These are phyloP conservation scores for Ophiorrhiza pumila DNA, from an alignment of 257 asterid genomes.

Conservation along the genomic window DNA sequence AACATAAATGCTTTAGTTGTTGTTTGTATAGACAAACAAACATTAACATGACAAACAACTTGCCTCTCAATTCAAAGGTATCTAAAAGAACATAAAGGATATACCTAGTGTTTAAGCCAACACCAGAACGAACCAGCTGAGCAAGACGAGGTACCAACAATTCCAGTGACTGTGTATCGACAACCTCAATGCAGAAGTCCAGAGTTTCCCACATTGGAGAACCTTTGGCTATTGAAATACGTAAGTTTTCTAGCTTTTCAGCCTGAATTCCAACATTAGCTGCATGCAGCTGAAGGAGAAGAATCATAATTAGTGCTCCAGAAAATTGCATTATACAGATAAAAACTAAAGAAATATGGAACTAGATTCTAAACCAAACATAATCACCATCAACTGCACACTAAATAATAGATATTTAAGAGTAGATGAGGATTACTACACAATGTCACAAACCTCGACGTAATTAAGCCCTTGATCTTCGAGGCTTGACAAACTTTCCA, in stretches of 20 bases:
- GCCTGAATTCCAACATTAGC: constrained; percentile 90
- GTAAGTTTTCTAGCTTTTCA: constrained; percentile 86
- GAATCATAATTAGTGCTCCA: constrained; percentile 1
- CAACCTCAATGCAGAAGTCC: constrained; percentile 83
- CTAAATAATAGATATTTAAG: background rate
- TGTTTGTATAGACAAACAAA: background rate
- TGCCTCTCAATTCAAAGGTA: background rate
- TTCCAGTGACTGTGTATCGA: constrained; percentile 77
- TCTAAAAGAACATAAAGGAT: background rate
- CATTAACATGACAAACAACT: background rate
- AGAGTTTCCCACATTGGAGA: constrained; percentile 99
- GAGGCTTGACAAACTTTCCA: constrained; percentile 96
- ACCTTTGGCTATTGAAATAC: constrained; percentile 86
- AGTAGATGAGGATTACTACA: background rate
- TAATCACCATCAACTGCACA: constrained; percentile 9
- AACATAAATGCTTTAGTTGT: too few relatives aligned
- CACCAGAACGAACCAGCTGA: constrained; percentile 75
- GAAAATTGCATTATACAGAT: constrained; percentile 11
- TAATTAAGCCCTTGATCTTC: constrained; percentile 98
- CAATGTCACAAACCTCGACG: constrained; percentile 65
- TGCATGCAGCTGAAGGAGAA: constrained; percentile 71
- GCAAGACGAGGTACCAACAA: constrained; percentile 84
- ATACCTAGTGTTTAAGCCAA: constrained; percentile 96
- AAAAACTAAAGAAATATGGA: background rate
- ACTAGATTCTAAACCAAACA: background rate